Base-by-base conservation (phyloP, 495 filamentous ascomycete genomes). In the Neurospora sp. region DNA sequence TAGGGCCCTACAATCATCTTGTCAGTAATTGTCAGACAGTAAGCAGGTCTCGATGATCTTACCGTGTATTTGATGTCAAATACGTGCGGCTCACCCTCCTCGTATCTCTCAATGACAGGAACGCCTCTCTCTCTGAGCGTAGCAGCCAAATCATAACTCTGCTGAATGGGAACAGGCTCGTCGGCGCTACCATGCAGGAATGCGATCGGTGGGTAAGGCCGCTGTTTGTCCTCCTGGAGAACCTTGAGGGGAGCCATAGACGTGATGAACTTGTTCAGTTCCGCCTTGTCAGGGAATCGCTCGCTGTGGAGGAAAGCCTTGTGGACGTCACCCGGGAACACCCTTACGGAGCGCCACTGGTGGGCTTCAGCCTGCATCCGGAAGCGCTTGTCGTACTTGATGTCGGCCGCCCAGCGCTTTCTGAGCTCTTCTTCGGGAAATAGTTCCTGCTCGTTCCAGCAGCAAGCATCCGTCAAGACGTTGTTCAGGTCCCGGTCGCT, bases 61-160 rank as follows among this genome's bases (percentile, higher is more conserved):
- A 80, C 78, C 59, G 75, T 80, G 42, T 77, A 80, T 75, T 79
- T 79, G 0, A 62, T 20, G 42, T 80, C 79, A 71, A 76, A 79
- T 20, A 76, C 75, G 72, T 80, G 79, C 16, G 40, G 46, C 46
- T 66, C 71, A 1, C 75, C 77, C 37, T 76, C 75, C 38, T 76
- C 77, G n/a, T 79, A 80, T 31, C 72, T 39, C 66, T 80, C 79
- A 0, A 79, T 40, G 0, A 80, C 72, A 18, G 74, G 74, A 4
- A 80, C 79, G 8, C 71, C 76, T 27, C 73, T 70, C 23, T 69
- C 54, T 23, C 20, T 76, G 18, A 80, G 42, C 35, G 72, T 37
- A 39, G n/a, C 72, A 0, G 79, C 77, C 72, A 80, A 70, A 4
- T 59, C 73, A n/a, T 74, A 69, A 35, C 76, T 78, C 46, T 79